Evolutionary conservation across 1,284 basidiomycete species (phyloP).

Genomic region (Rugosomyces carneus): DNA sequence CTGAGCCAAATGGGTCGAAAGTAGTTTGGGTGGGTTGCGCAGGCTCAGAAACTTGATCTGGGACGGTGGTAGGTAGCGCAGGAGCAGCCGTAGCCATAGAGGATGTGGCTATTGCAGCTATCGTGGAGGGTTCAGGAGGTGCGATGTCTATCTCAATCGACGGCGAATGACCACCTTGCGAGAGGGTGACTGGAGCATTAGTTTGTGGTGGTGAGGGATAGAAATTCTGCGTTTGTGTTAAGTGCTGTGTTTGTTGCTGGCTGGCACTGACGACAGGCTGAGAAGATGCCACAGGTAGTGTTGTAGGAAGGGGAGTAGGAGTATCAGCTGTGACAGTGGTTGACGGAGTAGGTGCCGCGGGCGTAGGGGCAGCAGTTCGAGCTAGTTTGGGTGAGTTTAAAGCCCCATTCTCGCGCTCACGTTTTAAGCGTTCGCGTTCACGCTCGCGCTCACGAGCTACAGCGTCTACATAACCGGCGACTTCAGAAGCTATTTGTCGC

Average conservation of each 20-base stretch:
- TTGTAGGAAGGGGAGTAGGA: conserved; percentile 14
- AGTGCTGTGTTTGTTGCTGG: conserved; percentile 10
- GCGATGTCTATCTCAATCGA: conserved; percentile 15
- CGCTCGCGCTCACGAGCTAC: conserved; percentile 65
- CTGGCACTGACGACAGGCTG: conserved; percentile 10
- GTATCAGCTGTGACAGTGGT: conserved; percentile 16
- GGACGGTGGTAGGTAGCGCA: background rate
- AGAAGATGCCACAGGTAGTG: conserved; percentile 12
- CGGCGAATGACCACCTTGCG: conserved; percentile 23
- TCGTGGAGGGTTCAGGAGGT: background rate
- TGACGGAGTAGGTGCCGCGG: conserved; percentile 23
- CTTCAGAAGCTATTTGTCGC: conserved; percentile 45
- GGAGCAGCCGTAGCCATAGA: background rate
- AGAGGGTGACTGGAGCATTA: conserved; percentile 22
- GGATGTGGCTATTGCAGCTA: conserved; percentile 3
- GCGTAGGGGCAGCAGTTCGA: conserved; percentile 26
- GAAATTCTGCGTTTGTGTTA: conserved; percentile 28
- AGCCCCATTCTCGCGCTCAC: conserved; percentile 45
- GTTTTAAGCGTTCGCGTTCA: conserved; percentile 63
- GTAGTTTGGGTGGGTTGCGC: conserved; percentile 15
- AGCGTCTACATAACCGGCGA: conserved; percentile 63
- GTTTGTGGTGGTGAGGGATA: conserved; percentile 57
- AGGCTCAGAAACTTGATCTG: conserved; percentile 8
- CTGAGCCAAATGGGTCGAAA: conserved; percentile 35
- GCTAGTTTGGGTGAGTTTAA: conserved; percentile 32